A percentile compares a stretch with the other conserved stretches of the same genome.
phyloP scores from a whole-genome alignment of 495 filamentous ascomycete genomes.

The Filosporella fistucella region DNA sequence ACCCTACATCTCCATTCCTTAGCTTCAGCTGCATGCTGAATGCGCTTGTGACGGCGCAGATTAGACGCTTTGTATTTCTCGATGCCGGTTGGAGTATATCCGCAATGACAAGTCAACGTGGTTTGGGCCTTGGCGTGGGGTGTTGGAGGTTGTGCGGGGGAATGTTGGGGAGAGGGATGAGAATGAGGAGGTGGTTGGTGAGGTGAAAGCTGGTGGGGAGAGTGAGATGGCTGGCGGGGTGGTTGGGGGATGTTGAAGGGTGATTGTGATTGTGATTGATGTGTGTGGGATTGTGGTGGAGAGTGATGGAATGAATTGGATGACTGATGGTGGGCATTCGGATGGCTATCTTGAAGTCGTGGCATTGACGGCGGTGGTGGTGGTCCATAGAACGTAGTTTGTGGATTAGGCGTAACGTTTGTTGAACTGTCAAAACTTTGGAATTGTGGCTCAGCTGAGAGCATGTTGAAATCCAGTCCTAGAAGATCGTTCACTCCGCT shows the following conservation, averaged over 20 bases:
- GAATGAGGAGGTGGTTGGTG: not conserved
- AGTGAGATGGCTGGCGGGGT: not conserved
- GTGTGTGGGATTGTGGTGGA: not conserved
- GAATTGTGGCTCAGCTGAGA: too few relatives aligned
- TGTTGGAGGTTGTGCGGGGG: not conserved
- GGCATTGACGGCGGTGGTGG: too few relatives aligned
- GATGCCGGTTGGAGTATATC: constrained; percentile 16
- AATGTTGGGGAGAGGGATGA: not conserved
- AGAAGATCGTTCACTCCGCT: too few relatives aligned
- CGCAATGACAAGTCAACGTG: constrained; percentile 16
- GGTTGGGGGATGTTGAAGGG: not conserved
- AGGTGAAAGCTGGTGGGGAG: not conserved
- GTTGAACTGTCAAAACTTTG: too few relatives aligned
- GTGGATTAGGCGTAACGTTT: too few relatives aligned
- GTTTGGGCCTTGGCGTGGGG: not conserved
- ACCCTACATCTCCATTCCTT: constrained; percentile 11
- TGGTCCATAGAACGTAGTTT: too few relatives aligned
- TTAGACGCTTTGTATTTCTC: constrained; percentile 25
- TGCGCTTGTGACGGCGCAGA: constrained; percentile 21
- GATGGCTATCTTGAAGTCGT: too few relatives aligned
- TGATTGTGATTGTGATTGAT: not conserved
- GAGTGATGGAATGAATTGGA: too few relatives aligned
- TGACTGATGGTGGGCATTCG: too few relatives aligned
- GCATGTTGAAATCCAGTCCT: too few relatives aligned
- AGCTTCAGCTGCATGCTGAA: constrained; percentile 13